A percentile compares a stretch with the other conserved stretches of the same genome.
phyloP scores from a whole-genome alignment of 495 filamentous ascomycete genomes.

The Penicillium malachiteum region DNA sequence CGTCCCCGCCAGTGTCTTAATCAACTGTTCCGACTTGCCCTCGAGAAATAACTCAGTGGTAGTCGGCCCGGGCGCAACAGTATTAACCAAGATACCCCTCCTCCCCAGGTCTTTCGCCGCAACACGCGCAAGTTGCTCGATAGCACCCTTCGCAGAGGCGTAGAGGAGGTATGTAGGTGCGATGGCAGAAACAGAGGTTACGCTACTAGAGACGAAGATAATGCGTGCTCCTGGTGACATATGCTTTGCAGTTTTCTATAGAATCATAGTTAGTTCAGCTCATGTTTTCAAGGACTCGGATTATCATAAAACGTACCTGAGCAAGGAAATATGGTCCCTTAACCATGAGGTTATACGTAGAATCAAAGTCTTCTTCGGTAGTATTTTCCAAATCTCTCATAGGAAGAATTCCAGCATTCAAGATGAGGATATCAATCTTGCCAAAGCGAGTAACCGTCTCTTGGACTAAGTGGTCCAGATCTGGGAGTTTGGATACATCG shows the following conservation, averaged over 20 bases:
- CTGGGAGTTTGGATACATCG: conserved; percentile 39
- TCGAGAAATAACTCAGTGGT: conserved; percentile 64
- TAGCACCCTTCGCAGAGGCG: conserved; percentile 61
- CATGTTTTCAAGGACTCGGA: neutral
- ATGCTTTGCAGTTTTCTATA: conserved; percentile 59
- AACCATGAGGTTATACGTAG: conserved; percentile 56
- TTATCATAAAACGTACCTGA: conserved; percentile 38
- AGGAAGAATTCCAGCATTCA: conserved; percentile 57
- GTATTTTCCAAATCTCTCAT: conserved; percentile 55
- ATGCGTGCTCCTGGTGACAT: conserved; percentile 57
- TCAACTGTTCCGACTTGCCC: conserved; percentile 58
- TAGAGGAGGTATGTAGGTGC: conserved; percentile 64
- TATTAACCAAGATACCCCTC: conserved; percentile 63
- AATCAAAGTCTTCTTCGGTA: conserved; percentile 61
- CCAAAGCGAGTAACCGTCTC: conserved; percentile 44
- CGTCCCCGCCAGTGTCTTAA: conserved; percentile 51
- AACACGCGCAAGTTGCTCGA: conserved; percentile 66
- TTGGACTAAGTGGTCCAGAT: conserved; percentile 44
- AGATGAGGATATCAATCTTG: conserved; percentile 63
- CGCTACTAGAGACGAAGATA: conserved; percentile 59
- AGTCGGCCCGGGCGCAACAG: conserved; percentile 64
- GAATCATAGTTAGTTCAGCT: no score
- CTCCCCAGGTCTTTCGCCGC: conserved; percentile 63
- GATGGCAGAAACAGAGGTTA: conserved; percentile 44
- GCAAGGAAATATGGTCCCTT: conserved; percentile 67